Evolutionary conservation across 1,139 yeast genomes (phyloP).

Genomic region (Diutina catenulata): DNA sequence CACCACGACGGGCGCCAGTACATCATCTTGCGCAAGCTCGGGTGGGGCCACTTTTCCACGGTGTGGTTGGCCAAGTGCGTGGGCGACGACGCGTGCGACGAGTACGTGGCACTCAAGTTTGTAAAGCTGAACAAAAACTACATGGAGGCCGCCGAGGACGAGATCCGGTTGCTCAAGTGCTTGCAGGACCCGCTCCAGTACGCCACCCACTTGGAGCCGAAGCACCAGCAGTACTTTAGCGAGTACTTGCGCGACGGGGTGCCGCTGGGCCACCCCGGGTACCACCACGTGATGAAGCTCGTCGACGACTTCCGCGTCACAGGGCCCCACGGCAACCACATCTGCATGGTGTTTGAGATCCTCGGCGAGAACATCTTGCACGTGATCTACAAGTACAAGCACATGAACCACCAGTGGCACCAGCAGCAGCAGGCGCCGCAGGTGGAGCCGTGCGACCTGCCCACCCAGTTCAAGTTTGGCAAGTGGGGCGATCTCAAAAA

Average conservation of each 20-base stretch:
- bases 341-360: conserved; percentile 83
- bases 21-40: conserved; percentile 62
- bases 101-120: conserved; percentile 72
- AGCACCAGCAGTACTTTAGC: not conserved
- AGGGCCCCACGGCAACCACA: conserved; percentile 70
- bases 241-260: conserved; percentile 18
- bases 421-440: not conserved
- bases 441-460: too few relatives aligned
- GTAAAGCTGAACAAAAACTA: conserved; percentile 69
- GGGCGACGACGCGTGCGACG: conserved; percentile 24
- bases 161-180: conserved; percentile 48
- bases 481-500: conserved; percentile 3
- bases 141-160: conserved; percentile 82
- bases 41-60: conserved; percentile 89
- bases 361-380: conserved; percentile 74
- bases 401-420: not conserved
- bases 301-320: conserved; percentile 55
- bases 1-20: conserved; percentile 33
- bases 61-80: conserved; percentile 63
- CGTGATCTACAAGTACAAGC: conserved; percentile 49
- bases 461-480: conserved; percentile 2
- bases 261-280: conserved; percentile 46
- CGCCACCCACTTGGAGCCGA: conserved; percentile 6
- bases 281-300: conserved; percentile 50
- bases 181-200: conserved; percentile 5